A percentile compares a stretch with the other conserved stretches of the same genome.
Conservation (phyloP, 73 alveolate species). For the Paramecium octaurelia region DNA sequence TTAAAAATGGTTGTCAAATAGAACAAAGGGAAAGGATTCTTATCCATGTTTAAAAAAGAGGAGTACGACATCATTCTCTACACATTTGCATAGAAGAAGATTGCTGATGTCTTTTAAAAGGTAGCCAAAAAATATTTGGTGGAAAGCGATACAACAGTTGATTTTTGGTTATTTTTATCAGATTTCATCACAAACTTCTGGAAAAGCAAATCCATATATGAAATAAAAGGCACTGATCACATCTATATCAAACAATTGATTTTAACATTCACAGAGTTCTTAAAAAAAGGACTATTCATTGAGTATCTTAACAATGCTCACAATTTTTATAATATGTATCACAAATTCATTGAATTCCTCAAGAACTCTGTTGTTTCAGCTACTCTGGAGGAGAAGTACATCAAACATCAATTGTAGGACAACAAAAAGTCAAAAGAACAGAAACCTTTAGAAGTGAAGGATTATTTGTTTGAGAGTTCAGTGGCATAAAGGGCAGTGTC, state of each 20-base stretch:
- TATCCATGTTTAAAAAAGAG: background rate
- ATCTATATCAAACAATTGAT: background rate
- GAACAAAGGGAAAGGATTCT: background rate
- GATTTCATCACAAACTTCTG: background rate
- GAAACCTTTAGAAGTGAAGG: slow-evolving; percentile 22
- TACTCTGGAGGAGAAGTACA: background rate
- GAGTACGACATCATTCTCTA: background rate
- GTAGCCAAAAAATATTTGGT: background rate
- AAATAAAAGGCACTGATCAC: slow-evolving; percentile 1
- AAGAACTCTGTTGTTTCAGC: slow-evolving; percentile 28
- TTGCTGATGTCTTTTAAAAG: background rate
- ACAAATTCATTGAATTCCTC: background rate
- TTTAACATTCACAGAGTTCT: background rate
- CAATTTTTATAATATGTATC: slow-evolving; percentile 23
- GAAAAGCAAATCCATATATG: background rate
- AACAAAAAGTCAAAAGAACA: background rate
- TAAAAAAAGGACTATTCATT: slow-evolving; percentile 12
- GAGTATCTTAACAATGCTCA: background rate
- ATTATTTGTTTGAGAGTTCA: slow-evolving; percentile 17
- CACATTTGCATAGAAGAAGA: background rate
- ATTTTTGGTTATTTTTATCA: background rate
- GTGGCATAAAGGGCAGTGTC: background rate
- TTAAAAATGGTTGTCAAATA: background rate
- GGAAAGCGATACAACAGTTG: background rate
- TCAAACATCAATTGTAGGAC: background rate